Percentiles rank a stretch among this genome's conserved stretches.
Evolutionary conservation across 495 filamentous ascomycete species (phyloP).

Genomic region (Halenospora varia): DNA sequence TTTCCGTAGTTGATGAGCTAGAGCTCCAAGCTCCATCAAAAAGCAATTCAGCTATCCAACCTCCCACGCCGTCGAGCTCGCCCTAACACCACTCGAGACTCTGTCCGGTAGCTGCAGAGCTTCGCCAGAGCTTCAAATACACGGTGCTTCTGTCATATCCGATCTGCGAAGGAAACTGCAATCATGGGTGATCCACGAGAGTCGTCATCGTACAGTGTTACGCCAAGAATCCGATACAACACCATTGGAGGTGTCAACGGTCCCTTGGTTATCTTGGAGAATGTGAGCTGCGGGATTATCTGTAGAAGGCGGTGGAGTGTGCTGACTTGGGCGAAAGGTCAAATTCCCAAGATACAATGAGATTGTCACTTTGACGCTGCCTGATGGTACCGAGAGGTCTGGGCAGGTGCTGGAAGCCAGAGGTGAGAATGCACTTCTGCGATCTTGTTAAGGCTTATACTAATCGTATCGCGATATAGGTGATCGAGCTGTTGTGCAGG

Average conservation of each 20-base stretch:
- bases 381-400: conserved; percentile 89
- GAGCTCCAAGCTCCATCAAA: conserved; percentile 16
- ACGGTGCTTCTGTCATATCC: not conserved
- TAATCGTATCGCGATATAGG: conserved; percentile 44
- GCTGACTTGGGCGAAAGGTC: conserved; percentile 56
- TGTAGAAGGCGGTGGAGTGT: not conserved
- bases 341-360: conserved; percentile 98
- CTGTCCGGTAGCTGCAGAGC: not conserved
- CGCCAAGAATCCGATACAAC: conserved; percentile 92
- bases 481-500: conserved; percentile 87
- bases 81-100: conserved; percentile 2
- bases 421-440: conserved; percentile 52
- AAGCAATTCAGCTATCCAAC: conserved; percentile 11
- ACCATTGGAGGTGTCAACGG: conserved; percentile 98
- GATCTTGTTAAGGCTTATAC: not conserved
- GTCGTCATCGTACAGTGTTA: conserved; percentile 63
- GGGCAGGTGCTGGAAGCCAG: conserved; percentile 96
- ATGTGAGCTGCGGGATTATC: conserved; percentile 52
- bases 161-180: not conserved
- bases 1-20: conserved; percentile 11
- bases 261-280: conserved; percentile 93
- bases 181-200: conserved; percentile 77
- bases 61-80: conserved; percentile 5
- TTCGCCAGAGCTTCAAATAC: conserved; percentile 1
- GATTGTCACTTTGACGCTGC: conserved; percentile 92